Percentiles rank a stretch among this genome's conserved stretches.
These are phyloP conservation scores for Withania somnifera DNA, from an alignment of 305 asterid species.

Conservation along the genomic window DNA sequence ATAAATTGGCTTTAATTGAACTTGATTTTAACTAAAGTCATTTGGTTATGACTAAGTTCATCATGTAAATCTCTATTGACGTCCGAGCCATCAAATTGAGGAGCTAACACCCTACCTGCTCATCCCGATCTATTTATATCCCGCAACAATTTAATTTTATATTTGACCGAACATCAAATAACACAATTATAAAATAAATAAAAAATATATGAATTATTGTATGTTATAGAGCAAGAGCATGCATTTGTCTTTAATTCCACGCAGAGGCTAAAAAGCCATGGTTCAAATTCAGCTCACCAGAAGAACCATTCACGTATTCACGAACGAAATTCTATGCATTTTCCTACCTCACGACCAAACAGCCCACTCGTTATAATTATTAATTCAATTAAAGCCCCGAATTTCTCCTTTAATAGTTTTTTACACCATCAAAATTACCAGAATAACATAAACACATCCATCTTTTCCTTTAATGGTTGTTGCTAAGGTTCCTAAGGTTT, in stretches of 20 bases:
- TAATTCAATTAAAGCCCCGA: neutral
- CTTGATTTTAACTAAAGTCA: too few relatives aligned
- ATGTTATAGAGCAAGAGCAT: neutral
- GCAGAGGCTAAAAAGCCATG: neutral
- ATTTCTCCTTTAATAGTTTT: neutral
- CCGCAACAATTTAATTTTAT: accelerated
- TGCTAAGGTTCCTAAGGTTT: too few relatives aligned
- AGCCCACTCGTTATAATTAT: neutral
- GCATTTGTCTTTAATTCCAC: neutral
- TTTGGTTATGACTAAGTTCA: too few relatives aligned
- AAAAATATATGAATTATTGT: neutral
- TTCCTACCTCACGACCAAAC: neutral
- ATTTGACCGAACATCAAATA: too few relatives aligned
- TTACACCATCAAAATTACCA: neutral
- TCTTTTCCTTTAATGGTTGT: neutral
- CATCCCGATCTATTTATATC: neutral
- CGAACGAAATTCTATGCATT: neutral
- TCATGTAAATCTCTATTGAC: too few relatives aligned
- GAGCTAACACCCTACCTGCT: too few relatives aligned
- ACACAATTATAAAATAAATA: too few relatives aligned
- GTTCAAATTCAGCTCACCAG: neutral
- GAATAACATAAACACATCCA: slow-evolving; percentile 2
- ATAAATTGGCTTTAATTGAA: too few relatives aligned
- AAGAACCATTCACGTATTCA: neutral
- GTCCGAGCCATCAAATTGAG: too few relatives aligned